These are phyloP conservation scores for Xylariaceae sp. DNA, from an alignment of 2,329 filamentous ascomycete genomes.

Conservation along the genomic window DNA sequence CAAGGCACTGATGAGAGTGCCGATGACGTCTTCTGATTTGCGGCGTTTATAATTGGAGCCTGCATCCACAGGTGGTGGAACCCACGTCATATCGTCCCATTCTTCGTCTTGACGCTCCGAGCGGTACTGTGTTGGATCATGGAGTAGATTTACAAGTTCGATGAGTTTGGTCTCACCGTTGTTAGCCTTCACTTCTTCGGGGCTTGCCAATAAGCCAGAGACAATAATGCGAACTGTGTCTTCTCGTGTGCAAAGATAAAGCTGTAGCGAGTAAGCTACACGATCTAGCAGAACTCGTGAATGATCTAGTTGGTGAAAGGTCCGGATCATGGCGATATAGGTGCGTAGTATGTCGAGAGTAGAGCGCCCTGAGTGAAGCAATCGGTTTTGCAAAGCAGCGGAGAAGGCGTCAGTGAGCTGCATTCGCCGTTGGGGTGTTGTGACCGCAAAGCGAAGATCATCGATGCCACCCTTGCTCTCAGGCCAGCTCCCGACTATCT, in stretches of 20 bases:
- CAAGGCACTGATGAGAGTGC: constrained; percentile 82
- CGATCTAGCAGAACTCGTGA: constrained; percentile 75
- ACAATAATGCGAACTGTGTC: constrained; percentile 79
- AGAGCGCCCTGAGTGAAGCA: constrained; percentile 73
- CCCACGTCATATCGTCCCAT: constrained; percentile 91
- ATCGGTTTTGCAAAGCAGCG: constrained; percentile 58
- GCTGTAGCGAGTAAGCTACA: constrained; percentile 68
- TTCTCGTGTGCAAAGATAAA: constrained; percentile 74
- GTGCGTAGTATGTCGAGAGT: constrained; percentile 73
- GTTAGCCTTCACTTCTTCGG: constrained; percentile 43
- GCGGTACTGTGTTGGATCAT: constrained; percentile 56
- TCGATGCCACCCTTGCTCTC: constrained; percentile 67
- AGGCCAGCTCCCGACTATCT: constrained; percentile 76
- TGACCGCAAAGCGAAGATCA: constrained; percentile 70
- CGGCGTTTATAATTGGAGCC: constrained; percentile 88
- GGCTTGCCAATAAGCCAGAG: constrained; percentile 65
- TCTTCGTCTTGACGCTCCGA: constrained; percentile 57
- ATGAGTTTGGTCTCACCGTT: constrained; percentile 52
- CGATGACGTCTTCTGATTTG: constrained; percentile 86
- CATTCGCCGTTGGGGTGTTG: constrained; percentile 64
- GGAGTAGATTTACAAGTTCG: constrained; percentile 66
- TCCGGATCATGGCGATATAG: constrained; percentile 76
- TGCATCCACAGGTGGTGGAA: constrained; percentile 89
- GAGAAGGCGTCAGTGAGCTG: constrained; percentile 70
- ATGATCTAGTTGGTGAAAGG: constrained; percentile 72